Conservation (phyloP, 83 land plant genomes). For the Isoetes engelmannii region DNA sequence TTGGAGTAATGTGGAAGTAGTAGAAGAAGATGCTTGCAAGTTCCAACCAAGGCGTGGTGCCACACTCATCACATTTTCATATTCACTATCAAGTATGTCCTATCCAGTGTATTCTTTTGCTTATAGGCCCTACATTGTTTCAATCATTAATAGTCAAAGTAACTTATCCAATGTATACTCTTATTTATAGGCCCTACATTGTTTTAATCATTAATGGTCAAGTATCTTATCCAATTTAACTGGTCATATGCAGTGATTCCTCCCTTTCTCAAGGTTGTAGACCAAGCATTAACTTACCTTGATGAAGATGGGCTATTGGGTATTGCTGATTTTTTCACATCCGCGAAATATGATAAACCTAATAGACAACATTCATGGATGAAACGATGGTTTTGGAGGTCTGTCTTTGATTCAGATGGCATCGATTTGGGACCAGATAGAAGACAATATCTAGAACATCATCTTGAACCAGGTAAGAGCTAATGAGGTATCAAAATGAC, state of each 20-base stretch:
- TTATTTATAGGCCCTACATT: no score
- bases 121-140: background rate
- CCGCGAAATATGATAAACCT: constrained; percentile 26
- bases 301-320: constrained; percentile 28
- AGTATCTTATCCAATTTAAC: no score
- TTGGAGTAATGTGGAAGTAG: constrained; percentile 35
- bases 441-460: constrained; percentile 31
- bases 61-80: constrained; percentile 40
- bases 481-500: no score
- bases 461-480: constrained; percentile 24
- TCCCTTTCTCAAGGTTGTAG: constrained; percentile 30
- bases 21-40: constrained; percentile 30
- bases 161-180: no score
- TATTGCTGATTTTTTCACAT: constrained; percentile 38
- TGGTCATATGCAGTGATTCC: constrained; percentile 23
- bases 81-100: constrained; percentile 33
- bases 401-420: constrained; percentile 33
- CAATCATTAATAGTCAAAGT: no score
- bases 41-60: constrained; percentile 15
- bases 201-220: no score
- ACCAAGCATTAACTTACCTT: constrained; percentile 21
- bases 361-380: constrained; percentile 28
- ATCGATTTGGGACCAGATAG: constrained; percentile 36
- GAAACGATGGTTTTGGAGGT: constrained; percentile 40
- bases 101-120: background rate